Evolutionary conservation across 2,329 filamentous ascomycete genomes (phyloP), one percentile per base, ranked within the genome.

Genomic region (Allantophomopsis cytisporea): DNA sequence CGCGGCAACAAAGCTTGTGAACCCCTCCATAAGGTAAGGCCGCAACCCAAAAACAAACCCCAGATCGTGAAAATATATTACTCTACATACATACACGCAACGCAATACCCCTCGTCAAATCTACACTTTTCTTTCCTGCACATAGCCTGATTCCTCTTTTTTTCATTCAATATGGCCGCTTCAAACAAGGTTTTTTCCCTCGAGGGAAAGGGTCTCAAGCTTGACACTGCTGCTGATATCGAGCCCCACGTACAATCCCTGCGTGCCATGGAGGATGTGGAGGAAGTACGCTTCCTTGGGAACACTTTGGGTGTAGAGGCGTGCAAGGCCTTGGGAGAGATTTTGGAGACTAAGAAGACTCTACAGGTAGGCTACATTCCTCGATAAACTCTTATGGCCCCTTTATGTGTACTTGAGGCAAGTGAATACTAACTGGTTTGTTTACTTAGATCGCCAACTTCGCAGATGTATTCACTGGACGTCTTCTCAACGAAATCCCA

Each of bases 391-490:
- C 30, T 39, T 38, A 31, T 39, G n/a, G 14, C 5, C 32, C 34
- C 20, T 11, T 31, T 7, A 14, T 13, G 13, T 13, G 20, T 36
- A 15, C 35, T 23, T 20, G 18, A 12, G n/a, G 20, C 11, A 35
- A 34, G 21, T 16, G 28, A 20, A 13, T n/a, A 21, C 37, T 36
- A 37, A 37, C 18, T 13, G 33, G 8, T 38, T 28, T 20, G 14
- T 43, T 57, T 28, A n/a, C 37, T 28, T 52, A 80, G 76, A 68
- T 80, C 54, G 88, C 84, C 55, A 94, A 95, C 64, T 71, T 98
- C 41, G 88, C 88, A 60, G 91, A 98, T 60, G 94, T 98, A 67
- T 98, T 96, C 68, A 98, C 91, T 43, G 85, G 84, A 23, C 85
- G 91, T 49, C 76, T 96, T 35, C 77, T 96, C 46, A 83, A 79